Percentiles rank a stretch among this genome's conserved stretches.
Conservation (phyloP, 129 eudicot genomes). For the Glebionis coronaria region DNA sequence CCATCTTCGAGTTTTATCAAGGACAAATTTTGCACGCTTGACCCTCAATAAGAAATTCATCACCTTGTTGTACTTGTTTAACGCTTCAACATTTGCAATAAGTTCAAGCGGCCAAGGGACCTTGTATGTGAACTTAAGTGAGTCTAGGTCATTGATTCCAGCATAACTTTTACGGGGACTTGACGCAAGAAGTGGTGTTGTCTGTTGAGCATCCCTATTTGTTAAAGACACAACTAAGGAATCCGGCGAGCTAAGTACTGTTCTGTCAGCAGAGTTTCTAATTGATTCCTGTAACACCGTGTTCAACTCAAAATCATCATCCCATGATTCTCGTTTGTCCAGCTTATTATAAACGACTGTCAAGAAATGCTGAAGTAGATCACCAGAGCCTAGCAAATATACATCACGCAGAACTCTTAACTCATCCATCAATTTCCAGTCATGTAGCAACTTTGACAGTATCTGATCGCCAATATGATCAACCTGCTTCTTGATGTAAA, state of each 20-base stretch:
- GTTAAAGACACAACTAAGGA: conserved; percentile 77
- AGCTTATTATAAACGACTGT: conserved; percentile 69
- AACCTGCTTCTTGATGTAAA: conserved; percentile 94
- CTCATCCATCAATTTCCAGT: conserved; percentile 98
- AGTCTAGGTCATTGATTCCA: conserved; percentile 77
- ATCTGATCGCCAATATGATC: conserved; percentile 81
- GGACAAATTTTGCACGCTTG: conserved; percentile 92
- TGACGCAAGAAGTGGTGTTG: conserved; percentile 42
- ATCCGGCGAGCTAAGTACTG: conserved; percentile 74
- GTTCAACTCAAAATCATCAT: conserved; percentile 94
- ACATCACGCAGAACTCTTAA: conserved; percentile 80
- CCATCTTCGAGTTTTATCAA: conserved; percentile 96
- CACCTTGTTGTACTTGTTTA: conserved; percentile 97
- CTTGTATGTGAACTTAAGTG: conserved; percentile 86
- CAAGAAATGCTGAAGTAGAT: conserved; percentile 92
- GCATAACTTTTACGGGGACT: conserved; percentile 69
- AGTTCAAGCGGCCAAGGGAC: conserved; percentile 98
- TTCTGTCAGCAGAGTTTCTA: conserved; percentile 82
- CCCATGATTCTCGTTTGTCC: conserved; percentile 95
- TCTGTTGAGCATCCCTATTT: conserved; percentile 51
- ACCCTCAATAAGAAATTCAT: conserved; percentile 92
- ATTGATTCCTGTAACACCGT: conserved; percentile 94
- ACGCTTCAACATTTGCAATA: conserved; percentile 80
- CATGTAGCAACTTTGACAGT: conserved; percentile 77
- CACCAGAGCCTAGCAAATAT: conserved; percentile 96